Base-by-base conservation (phyloP, 202 grass and related monocot species). In the Schoenoplectus triqueter region DNA sequence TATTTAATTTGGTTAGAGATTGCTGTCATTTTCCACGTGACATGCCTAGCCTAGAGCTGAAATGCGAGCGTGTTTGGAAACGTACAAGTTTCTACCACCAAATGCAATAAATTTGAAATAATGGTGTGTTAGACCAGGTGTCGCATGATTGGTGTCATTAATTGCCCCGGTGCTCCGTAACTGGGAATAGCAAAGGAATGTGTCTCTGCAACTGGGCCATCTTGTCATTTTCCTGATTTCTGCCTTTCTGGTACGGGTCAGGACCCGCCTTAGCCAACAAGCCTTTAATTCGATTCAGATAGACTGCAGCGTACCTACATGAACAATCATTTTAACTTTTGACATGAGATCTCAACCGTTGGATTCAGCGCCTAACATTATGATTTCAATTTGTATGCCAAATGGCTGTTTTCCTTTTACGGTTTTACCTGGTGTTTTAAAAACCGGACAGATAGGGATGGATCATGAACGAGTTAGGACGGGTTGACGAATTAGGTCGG, bases 81-180 rank as follows among this genome's bases (percentile, higher is more conserved):
- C 73, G 73, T 40, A 55, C 73, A 59, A 42, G 51, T 45, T 61
- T 61, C 39, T 62, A 17, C 22, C 13, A 59, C 56, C 56, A 10
- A 59, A 5, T 4, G 22, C 15, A 77, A 79, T 79, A 42, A 79
- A 79, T 79, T 60, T 60, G 54, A 60, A 44, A 59, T 61, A 10
- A 79, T 44, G 13, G 55, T 10, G 75, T 10, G 75, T 45, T 76
- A 60, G 20, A 17, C 3, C 59, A 62, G 59, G 59, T 14, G 74
- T 61, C 31, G 39, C 15, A 78, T 78, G 54, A 78, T 78, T 78
- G 54, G 54, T 59, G 54, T 61, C 74, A 78, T 78, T 60, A 78
- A 78, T 54, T 78, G 74, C 22, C 31, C 39, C 31, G 31, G 31
- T 31, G 31, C 31, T 31, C 31, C 31, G 31, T 45, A 77, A 57